Conservation (phyloP, 371 early-diverging fungal species). For the Mortierella sp. region DNA sequence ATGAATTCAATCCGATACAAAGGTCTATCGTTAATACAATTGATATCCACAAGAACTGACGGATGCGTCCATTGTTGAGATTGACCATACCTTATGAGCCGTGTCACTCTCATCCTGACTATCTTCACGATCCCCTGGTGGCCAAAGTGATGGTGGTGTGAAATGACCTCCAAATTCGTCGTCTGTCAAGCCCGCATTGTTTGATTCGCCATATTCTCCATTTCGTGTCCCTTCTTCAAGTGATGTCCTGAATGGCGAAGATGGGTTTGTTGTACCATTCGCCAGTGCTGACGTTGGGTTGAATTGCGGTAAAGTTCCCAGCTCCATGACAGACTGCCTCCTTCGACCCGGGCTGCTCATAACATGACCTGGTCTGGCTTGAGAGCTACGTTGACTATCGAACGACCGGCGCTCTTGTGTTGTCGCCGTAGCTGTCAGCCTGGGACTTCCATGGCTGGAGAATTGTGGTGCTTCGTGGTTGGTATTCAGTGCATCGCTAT, state of each 20-base stretch:
- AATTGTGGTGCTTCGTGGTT: constrained; percentile 27
- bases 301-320: neutral
- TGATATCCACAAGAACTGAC: neutral
- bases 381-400: constrained; percentile 27
- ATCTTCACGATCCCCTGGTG: constrained; percentile 49
- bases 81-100: constrained; percentile 20
- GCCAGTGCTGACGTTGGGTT: constrained; percentile 1
- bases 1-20: neutral
- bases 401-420: constrained; percentile 25
- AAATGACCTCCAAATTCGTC: constrained; percentile 24
- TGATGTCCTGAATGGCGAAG: constrained; percentile 3
- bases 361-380: constrained; percentile 3
- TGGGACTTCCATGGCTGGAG: constrained; percentile 18
- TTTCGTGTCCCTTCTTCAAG: constrained; percentile 11
- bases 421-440: constrained; percentile 4
- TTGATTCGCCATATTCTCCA: constrained; percentile 4
- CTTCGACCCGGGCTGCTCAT: constrained; percentile 3
- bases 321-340: constrained; percentile 5
- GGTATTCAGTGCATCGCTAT: constrained; percentile 8
- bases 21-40: neutral
- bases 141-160: constrained; percentile 21
- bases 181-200: constrained; percentile 12
- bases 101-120: constrained; percentile 51
- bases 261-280: neutral
- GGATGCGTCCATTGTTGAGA: too few species aligned